Evolutionary conservation across 2,329 filamentous ascomycete genomes (phyloP), one percentile per base, ranked within the genome.

Genomic region (Fusarium napiforme): DNA sequence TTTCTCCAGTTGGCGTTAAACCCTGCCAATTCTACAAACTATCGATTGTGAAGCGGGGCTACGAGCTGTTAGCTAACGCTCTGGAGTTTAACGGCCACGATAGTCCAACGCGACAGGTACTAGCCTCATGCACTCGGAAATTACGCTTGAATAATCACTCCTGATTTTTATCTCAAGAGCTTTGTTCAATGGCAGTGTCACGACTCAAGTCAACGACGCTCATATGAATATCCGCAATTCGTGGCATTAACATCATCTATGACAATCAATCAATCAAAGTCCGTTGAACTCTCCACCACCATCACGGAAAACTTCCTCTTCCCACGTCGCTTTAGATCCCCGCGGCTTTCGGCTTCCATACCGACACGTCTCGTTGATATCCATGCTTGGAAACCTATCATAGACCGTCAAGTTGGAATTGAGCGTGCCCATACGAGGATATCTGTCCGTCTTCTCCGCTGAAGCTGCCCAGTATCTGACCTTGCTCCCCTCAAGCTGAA

Each of bases 381-480:
- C 30, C 55, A 68, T 49, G 11, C 42, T 68, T 0, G 7, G 5
- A 12, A 61, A 68, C 7, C 65, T 61, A 1, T 21, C 34, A 11
- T 52, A 28, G 0, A 36, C 64, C 7, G 64, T 67, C 9, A 12
- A 9, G 7, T 68, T 68, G 5, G 37, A 2, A n/a, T 53, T 53
- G 10, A 53, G 19, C 10, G 9, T 28, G 4, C 34, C 36, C n/a
- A 30, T 32, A 7, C 65, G 55, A 1, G 65, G 65, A n/a, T 49
- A 68, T 34, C 64, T 62, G 9, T 62, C 64, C 1, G 4, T 15
- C 0, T 21, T 4, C 16, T 69, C 66, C 1, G 66, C 64, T 6
- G 28, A 52, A 11, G 26, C 19, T 9, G 57, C 43, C 66, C 66
- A 69, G 15, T 69, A 69, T 36, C 43, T 63, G 5, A 69, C n/a